Percentiles rank a stretch among this genome's conserved stretches.
These are phyloP conservation scores for Cutaneotrichosporon spelunceum DNA, from an alignment of 1,284 basidiomycete genomes.

Conservation along the genomic window DNA sequence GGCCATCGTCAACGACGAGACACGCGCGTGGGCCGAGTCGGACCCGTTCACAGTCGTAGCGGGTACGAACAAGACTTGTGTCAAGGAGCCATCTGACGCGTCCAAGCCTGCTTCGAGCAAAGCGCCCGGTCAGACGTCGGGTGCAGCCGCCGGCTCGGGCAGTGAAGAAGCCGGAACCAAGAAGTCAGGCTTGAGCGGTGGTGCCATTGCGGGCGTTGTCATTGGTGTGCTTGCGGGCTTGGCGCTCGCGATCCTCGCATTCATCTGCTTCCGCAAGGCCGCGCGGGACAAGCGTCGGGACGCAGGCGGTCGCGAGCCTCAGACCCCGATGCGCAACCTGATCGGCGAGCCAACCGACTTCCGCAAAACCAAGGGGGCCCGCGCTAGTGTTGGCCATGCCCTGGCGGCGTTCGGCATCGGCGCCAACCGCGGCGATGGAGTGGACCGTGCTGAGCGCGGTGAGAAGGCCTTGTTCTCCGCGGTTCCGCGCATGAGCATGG, in stretches of 20 bases:
- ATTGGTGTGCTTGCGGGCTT: constrained; percentile 37
- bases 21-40: not conserved
- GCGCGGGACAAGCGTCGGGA: constrained; percentile 6
- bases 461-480: constrained; percentile 1
- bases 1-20: constrained; percentile 26
- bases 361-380: constrained; percentile 16
- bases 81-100: constrained; percentile 15
- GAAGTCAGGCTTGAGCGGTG: constrained; percentile 27
- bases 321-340: constrained; percentile 6
- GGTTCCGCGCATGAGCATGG: not conserved
- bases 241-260: constrained; percentile 24
- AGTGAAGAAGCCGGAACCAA: constrained; percentile 1
- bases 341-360: constrained; percentile 16
- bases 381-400: not conserved
- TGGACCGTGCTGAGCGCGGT: not conserved
- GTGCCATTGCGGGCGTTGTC: constrained; percentile 45
- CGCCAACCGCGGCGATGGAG: not conserved
- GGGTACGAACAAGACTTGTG: constrained; percentile 31
- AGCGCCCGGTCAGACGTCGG: not conserved
- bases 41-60: constrained; percentile 32
- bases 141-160: not conserved
- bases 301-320: not conserved
- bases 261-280: constrained; percentile 25
- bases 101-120: constrained; percentile 2
- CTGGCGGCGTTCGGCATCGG: not conserved